Evolutionary conservation across 2,329 filamentous ascomycete species (phyloP).

Genomic region (Calonectria ilicicola): DNA sequence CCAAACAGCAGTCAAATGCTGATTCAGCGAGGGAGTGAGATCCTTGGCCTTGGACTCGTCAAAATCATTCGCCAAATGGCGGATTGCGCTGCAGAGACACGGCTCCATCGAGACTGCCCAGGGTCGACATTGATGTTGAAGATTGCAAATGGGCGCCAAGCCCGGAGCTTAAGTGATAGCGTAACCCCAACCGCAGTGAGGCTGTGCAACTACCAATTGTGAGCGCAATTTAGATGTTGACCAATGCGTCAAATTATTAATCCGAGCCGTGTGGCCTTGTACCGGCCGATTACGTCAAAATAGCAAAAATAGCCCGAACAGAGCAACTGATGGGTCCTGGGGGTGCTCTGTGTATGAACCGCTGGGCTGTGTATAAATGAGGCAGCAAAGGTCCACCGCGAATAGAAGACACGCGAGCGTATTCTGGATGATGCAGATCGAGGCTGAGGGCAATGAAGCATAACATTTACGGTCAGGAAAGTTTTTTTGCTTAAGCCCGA

Average conservation of each 20-base stretch:
- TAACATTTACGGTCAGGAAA: background rate
- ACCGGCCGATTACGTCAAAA: background rate
- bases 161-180: constrained; percentile 1
- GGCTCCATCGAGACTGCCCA: constrained; percentile 17
- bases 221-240: background rate
- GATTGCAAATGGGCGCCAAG: constrained; percentile 4
- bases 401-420: too few relatives aligned
- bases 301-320: background rate
- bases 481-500: background rate
- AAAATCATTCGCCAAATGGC: constrained; percentile 35
- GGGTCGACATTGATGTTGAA: background rate
- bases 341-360: background rate
- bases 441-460: background rate
- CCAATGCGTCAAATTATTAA: constrained; percentile 1
- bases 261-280: background rate
- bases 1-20: constrained; percentile 41
- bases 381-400: too few relatives aligned
- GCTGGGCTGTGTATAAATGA: too few relatives aligned
- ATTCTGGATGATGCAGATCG: background rate
- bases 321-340: background rate
- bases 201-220: background rate
- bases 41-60: constrained; percentile 36
- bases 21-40: constrained; percentile 40
- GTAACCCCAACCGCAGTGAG: background rate
- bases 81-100: constrained; percentile 41